Percentiles rank a stretch among this genome's conserved stretches.
Evolutionary conservation across 2,329 filamentous ascomycete genomes (phyloP).

Genomic region (Ampelomyces quisqualis): DNA sequence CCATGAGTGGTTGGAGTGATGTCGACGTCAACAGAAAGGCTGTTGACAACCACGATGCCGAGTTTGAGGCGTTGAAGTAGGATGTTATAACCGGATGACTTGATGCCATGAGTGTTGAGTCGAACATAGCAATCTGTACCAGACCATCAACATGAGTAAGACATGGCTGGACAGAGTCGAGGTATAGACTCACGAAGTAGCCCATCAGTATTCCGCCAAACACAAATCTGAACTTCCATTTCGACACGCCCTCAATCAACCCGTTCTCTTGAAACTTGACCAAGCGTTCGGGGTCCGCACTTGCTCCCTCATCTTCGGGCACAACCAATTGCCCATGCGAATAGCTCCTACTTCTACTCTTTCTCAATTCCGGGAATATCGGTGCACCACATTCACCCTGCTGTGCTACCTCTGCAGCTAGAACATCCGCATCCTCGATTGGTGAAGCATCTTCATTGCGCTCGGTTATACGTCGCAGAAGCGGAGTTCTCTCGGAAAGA

Average conservation of each 20-base stretch:
- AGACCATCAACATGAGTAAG: constrained; percentile 41
- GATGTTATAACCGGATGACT: constrained; percentile 80
- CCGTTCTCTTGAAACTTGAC: constrained; percentile 34
- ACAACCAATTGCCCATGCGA: constrained; percentile 29
- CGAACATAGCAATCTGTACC: constrained; percentile 56
- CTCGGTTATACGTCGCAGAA: constrained; percentile 24
- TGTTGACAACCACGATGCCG: constrained; percentile 79
- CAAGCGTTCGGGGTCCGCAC: constrained; percentile 21
- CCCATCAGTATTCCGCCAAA: constrained; percentile 42
- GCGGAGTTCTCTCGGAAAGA: constrained; percentile 37
- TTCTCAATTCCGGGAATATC: constrained; percentile 24
- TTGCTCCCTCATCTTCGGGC: constrained; percentile 22
- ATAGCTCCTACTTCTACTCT: constrained; percentile 22
- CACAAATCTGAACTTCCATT: constrained; percentile 39
- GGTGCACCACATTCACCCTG: constrained; percentile 26
- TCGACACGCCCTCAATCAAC: constrained; percentile 36
- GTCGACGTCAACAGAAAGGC: constrained; percentile 76
- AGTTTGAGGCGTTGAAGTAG: constrained; percentile 74
- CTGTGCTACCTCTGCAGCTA: constrained; percentile 24
- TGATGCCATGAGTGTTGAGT: constrained; percentile 78
- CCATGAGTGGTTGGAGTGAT: constrained; percentile 72
- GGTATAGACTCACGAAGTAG: constrained; percentile 42
- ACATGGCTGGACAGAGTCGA: too few relatives aligned
- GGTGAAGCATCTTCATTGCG: constrained; percentile 18
- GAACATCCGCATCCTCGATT: constrained; percentile 24